Conservation (phyloP, 345 rosid genomes). For the Leavenworthia alabamica region DNA sequence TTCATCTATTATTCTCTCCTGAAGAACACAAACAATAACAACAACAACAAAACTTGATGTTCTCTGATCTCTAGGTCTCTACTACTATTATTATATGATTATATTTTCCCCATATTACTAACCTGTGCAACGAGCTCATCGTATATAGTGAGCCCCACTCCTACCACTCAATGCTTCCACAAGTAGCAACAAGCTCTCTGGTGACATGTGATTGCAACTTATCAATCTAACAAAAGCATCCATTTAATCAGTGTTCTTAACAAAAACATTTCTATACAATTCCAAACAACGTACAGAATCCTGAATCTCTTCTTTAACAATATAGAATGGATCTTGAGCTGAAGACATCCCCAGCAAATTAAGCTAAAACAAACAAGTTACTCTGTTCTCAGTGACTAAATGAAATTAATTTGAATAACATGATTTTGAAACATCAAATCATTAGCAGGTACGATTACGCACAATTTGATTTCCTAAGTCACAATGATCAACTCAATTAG, state of each 20-base stretch:
- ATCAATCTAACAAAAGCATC: slow-evolving; percentile 61
- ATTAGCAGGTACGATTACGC: too few species aligned
- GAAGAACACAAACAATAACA: slow-evolving; percentile 28
- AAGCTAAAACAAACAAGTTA: background rate
- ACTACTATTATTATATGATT: too few species aligned
- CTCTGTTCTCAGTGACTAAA: background rate
- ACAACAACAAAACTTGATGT: slow-evolving; percentile 1
- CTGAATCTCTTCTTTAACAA: slow-evolving; percentile 97
- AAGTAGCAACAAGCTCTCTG: slow-evolving; percentile 61
- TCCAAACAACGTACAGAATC: slow-evolving; percentile 63
- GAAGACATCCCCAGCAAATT: slow-evolving; percentile 59
- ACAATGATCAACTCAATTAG: background rate
- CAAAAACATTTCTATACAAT: background rate
- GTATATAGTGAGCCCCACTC: slow-evolving; percentile 92
- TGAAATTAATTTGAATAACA: background rate
- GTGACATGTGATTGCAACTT: slow-evolving; percentile 73
- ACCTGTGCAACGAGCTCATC: slow-evolving; percentile 96
- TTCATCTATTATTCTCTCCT: slow-evolving; percentile 85
- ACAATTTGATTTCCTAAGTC: too few species aligned
- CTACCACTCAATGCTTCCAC: slow-evolving; percentile 98
- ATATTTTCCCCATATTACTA: background rate
- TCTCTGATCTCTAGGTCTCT: slow-evolving; percentile 2
- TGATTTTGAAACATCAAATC: background rate
- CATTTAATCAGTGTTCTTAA: background rate
- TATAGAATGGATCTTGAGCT: slow-evolving; percentile 96